Evolutionary conservation across 192 early-diverging fungal species (phyloP), one percentile per base, ranked within the genome.

Genomic region (Lunasporangiospora selenospora): DNA sequence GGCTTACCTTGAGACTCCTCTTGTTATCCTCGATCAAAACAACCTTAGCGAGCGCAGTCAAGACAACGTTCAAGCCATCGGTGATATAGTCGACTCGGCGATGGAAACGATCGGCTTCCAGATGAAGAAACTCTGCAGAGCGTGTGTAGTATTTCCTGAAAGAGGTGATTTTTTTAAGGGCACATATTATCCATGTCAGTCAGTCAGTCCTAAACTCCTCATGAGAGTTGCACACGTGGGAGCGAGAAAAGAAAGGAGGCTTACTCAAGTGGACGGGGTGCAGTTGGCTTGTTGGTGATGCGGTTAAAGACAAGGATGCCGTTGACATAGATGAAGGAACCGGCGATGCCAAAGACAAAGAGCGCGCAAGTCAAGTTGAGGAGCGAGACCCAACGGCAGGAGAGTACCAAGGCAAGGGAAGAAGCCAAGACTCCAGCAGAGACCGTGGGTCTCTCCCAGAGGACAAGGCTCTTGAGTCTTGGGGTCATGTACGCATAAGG

Each of bases 361-460:
- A 57, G 33, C 13, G 60, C 69, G 30, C 54, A 73, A 29, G 53
- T 29, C 10, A 73, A 24, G 55, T 73, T 73, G 44, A 73, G 39
- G 31, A 73, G 36, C 15, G 59, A 62, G 32, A 73, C 61, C 69
- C 69, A 73, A 51, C 69, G 69, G 55, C 69, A 73, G 36, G 62
- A 24, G 7, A 63, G 53, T 16, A 73, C 55, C 16, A 63, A 4
- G 4, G 34, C 34, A 16, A 73, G n/a, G 5, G 69, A 61, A 6
- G 33, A 34, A 9, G 39, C 69, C 2, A 73, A 43, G 29, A 58
- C 60, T 10, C 43, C 59, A 11, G 46, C 69, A 0, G 69, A 73
- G 21, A 62, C 19, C 2, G 33, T 11, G 4, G 69, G 69, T 2
- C 58, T 62, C 43, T 73, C 69, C 69, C 69, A 73, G 1, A 73